Base-by-base conservation (phyloP, 129 eudicot genomes). In the Flaveria bidentis region DNA sequence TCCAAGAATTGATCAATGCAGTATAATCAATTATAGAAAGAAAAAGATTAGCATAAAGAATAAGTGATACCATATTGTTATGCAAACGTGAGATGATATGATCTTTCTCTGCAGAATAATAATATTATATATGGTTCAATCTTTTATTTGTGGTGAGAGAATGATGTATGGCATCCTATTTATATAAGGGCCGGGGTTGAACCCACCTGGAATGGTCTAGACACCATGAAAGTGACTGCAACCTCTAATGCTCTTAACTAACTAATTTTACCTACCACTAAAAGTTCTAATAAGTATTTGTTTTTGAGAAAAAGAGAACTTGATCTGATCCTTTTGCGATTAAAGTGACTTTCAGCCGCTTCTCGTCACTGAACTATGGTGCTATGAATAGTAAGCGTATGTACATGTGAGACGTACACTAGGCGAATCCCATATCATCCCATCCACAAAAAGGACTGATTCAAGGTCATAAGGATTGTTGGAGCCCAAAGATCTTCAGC, bases 161-260 rank as follows among this genome's bases (percentile, higher is more conserved):
- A 76, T 14, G 80, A 47, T 26, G 74, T 77, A 56, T 50, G 18
- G 65, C 46, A 17, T 80, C 74, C 63, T 74, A 81, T 68, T 78
- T 90, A 90, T 74, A 86, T 69, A 63, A 3, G 45, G 20, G 74
- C 41, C 53, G 47, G 67, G 46, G 63, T 66, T 67, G 74, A 67
- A 78, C 66, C 82, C 81, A 80, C 56, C 55, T 80, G 81, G 93
- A 90, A 90, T 82, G 87, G 77, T 86, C 89, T 87, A 64, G 89
- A 90, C 69, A 23, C 36, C 65, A 23, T 55, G 87, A 87, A 68
- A 82, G 76, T 67, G 89, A 83, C 82, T 53, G 26, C 62, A 23
- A 65, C 66, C 82, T 65, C 65, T 44, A 51, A 42, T 51, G 79
- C 53, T 6, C 22, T 13, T 16, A 76, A 18, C 52, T 52, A 9